phyloP scores from a whole-genome alignment of 331 rosid genomes.

The Malus hybrid region DNA sequence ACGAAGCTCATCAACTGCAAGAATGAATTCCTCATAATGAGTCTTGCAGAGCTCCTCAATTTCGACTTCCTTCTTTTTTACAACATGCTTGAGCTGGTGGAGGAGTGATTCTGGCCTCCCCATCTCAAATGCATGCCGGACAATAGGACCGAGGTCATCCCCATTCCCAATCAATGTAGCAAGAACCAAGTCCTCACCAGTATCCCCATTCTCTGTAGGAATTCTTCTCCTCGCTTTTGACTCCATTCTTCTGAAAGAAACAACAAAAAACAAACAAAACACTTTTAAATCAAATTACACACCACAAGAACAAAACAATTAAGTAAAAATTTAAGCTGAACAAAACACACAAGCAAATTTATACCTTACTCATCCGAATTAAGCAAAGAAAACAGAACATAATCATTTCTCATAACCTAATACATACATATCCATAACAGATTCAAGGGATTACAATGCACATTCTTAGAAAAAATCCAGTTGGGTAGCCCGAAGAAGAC shows the following conservation, averaged over 20 bases:
- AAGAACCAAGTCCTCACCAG: conserved; percentile 76
- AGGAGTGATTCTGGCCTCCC: conserved; percentile 75
- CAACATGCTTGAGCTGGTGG: conserved; percentile 67
- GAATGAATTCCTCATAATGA: conserved; percentile 91
- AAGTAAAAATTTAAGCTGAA: background rate
- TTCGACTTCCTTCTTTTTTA: conserved; percentile 83
- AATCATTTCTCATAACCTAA: too few relatives aligned
- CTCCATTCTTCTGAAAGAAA: conserved; percentile 38
- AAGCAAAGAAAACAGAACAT: too few relatives aligned
- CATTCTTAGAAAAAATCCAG: too few relatives aligned
- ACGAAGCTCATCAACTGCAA: conserved; percentile 92
- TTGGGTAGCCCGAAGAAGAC: too few relatives aligned
- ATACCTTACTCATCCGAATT: background rate
- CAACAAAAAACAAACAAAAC: background rate
- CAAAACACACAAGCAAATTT: background rate
- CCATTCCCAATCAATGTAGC: conserved; percentile 77
- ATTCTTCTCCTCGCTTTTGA: conserved; percentile 47
- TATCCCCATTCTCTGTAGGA: conserved; percentile 53
- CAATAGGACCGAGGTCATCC: conserved; percentile 80
- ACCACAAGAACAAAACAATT: background rate
- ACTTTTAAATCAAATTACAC: conserved; percentile 12
- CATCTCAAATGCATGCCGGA: conserved; percentile 85
- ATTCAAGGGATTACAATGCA: too few relatives aligned
- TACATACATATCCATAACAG: too few relatives aligned
- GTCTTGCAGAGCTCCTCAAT: conserved; percentile 96